Conservation (phyloP, 768 basidiomycete genomes). For the Collybia sordida region DNA sequence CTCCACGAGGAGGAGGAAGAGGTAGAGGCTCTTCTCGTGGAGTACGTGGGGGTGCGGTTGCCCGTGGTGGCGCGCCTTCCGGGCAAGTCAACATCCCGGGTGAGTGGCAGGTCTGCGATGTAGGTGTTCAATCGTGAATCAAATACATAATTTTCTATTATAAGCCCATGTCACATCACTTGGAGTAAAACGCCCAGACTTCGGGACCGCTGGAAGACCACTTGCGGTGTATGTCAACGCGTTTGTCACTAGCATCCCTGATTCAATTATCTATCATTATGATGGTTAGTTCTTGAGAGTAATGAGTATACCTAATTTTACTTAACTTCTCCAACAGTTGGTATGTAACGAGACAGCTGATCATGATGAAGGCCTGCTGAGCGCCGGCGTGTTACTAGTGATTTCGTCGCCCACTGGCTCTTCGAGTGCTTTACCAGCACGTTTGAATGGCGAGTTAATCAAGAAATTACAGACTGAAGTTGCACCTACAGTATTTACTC, state of each 20-base stretch:
- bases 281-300: constrained; percentile 15
- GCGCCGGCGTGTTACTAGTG: too few species aligned
- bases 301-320: too few species aligned
- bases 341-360: constrained; percentile 4
- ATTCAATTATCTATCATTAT: constrained; percentile 17
- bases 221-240: constrained; percentile 23
- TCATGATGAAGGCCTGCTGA: too few species aligned
- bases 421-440: constrained; percentile 45
- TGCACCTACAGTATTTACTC: constrained; percentile 65
- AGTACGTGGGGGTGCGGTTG: constrained; percentile 25
- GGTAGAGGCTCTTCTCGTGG: constrained; percentile 11
- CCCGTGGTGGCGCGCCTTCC: constrained; percentile 26
- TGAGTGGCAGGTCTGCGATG: constrained; percentile 17
- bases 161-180: constrained; percentile 29
- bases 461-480: constrained; percentile 55
- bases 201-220: constrained; percentile 28
- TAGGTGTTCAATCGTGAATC: constrained; percentile 1
- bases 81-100: constrained; percentile 28
- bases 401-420: too few species aligned
- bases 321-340: constrained; percentile 11
- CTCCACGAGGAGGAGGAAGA: constrained; percentile 20
- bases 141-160: constrained; percentile 11
- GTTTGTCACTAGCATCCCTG: constrained; percentile 12
- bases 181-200: constrained; percentile 32
- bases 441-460: constrained; percentile 69